Evolutionary conservation across 306 rosid genomes (phyloP), one percentile per base, ranked within the genome.

Genomic region (Cotoneaster glaucophyllus): DNA sequence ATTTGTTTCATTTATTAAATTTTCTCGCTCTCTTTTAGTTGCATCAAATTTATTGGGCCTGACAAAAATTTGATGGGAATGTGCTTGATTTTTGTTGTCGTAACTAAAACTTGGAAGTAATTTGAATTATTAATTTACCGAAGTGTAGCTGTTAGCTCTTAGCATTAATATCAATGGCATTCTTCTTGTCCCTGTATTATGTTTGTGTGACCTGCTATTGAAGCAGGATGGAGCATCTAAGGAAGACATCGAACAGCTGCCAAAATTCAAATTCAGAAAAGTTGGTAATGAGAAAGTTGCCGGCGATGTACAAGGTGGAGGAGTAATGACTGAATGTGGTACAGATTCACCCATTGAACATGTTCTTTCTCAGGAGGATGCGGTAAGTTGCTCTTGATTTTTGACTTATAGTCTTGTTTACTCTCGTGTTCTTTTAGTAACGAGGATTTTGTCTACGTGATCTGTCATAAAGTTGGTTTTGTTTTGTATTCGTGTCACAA

Each of bases 201-300:
- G 48, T 61, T 62, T 19, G 29, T 57, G 39, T 80, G 65, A 25
- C 4, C 31, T 50, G 31, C 10, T 76, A 64, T 70, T 67, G 65
- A 80, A 84, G 64, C 90, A 94, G 98, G 98, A 94, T 84, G 98
- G 98, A 12, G 97, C 98, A 80, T 86, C 98, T 71, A 92, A 90
- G 85, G 97, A 94, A 84, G 98, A 94, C 69, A 82, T 92, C 77
- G 98, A 94, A 39, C 93, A 92, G 78, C 69, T 94, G 80, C 45
- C 95, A 41, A 94, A 87, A 81, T 94, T 87, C 83, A 91, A 92
- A 77, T 94, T 92, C 85, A 81, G 81, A 70, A 85, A 76, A 85
- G 58, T 80, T 65, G 86, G 75, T 17, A 74, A 70, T 56, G 96
- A 87, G 82, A 94, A 92, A 79, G 81, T 77, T 63, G 77, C 79